Evolutionary conservation across 2,329 filamentous ascomycete species (phyloP).

Genomic region (Gliomastix tumulicola): DNA sequence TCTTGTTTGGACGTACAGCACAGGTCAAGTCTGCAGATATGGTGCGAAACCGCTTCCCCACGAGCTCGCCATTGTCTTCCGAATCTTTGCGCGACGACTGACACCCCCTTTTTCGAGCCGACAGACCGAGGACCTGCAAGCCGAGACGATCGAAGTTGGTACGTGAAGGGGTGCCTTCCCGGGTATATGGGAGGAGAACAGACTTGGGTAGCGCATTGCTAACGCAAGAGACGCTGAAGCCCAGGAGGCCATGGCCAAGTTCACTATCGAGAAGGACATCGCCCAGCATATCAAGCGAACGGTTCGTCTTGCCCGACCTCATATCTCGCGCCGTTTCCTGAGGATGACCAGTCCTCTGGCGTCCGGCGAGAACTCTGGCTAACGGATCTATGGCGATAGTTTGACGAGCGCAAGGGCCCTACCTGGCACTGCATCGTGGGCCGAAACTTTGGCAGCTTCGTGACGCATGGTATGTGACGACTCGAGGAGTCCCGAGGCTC

Average conservation of each 20-base stretch:
- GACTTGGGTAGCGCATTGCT: too few species aligned
- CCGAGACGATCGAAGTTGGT: conserved; percentile 94
- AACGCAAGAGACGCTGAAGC: conserved; percentile 30
- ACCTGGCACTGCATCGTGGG: conserved; percentile 99
- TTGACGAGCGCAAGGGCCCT: conserved; percentile 92
- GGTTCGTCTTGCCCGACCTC: conserved; percentile 37
- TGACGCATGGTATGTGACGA: conserved; percentile 76
- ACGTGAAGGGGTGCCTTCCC: too few species aligned
- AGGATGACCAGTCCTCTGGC: not conserved
- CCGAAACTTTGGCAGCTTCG: conserved; percentile 97
- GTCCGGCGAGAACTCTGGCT: not conserved
- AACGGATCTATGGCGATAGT: conserved; percentile 45
- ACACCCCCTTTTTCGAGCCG: too few species aligned
- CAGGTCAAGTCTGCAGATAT: conserved; percentile 98
- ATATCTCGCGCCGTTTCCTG: not conserved
- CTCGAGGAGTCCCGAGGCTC: too few species aligned
- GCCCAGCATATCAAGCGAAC: conserved; percentile 94
- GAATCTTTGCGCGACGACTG: conserved; percentile 16
- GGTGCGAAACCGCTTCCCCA: conserved; percentile 51
- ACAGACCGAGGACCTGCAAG: conserved; percentile 94
- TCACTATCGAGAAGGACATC: conserved; percentile 72
- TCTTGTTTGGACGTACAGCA: too few species aligned
- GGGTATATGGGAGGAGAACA: too few species aligned
- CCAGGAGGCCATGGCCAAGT: conserved; percentile 57
- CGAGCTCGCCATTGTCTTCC: not conserved